Conservation (phyloP, 2,329 filamentous ascomycete species). For the Fonsecaea pedrosoi region DNA sequence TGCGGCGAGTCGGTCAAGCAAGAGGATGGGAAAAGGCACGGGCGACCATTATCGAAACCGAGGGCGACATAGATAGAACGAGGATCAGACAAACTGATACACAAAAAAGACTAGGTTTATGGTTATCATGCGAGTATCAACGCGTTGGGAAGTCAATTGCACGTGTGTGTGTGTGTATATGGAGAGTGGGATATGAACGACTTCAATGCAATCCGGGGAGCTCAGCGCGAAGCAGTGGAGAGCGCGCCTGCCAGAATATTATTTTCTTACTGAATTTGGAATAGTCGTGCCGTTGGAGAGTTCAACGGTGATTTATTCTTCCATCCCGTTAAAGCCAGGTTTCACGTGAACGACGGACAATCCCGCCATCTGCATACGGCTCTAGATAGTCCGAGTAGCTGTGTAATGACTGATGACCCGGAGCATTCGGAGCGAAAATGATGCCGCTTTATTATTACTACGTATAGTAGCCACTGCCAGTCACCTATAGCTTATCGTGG, state of each 20-base stretch:
- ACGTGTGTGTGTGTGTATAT: not conserved
- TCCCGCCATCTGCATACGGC: too few relatives aligned
- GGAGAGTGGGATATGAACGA: not conserved
- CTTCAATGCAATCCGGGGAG: not conserved
- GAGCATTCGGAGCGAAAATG: not conserved
- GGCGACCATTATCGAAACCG: constrained; percentile 9
- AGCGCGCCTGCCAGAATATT: constrained; percentile 12
- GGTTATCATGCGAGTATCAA: constrained; percentile 3
- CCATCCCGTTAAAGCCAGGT: not conserved
- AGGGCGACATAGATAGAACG: not conserved
- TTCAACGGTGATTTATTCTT: constrained; percentile 5
- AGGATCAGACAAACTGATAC: not conserved
- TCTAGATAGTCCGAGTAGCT: not conserved
- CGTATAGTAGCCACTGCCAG: not conserved
- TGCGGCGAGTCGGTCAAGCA: constrained; percentile 11
- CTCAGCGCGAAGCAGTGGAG: constrained; percentile 3
- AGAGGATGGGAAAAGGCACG: constrained; percentile 3
- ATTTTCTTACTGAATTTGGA: not conserved
- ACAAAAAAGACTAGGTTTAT: constrained; percentile 1
- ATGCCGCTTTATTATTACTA: not conserved
- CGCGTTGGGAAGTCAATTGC: constrained; percentile 3
- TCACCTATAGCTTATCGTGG: constrained; percentile 10
- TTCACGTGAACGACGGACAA: not conserved
- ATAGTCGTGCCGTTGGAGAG: not conserved
- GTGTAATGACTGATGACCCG: constrained; percentile 13